phyloP scores from a whole-genome alignment of 495 filamentous ascomycete genomes.

The Cairneyella variabilis region DNA sequence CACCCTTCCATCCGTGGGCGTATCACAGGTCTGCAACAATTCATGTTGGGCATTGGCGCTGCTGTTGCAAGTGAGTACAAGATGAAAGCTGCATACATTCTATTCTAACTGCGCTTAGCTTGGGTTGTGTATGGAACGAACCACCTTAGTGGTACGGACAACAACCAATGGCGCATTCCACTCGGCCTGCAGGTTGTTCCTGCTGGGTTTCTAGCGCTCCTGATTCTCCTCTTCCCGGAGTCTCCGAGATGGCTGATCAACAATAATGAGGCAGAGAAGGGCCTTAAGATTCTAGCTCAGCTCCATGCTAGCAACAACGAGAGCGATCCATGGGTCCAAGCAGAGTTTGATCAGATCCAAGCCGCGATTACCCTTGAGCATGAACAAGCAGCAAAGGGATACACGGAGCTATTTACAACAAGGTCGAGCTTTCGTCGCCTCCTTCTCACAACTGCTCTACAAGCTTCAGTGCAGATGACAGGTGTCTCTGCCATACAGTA shows the following conservation, averaged over 20 bases:
- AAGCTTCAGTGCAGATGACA: conserved; percentile 66
- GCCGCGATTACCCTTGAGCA: conserved; percentile 23
- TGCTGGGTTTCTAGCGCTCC: conserved; percentile 38
- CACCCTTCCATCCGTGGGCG: conserved; percentile 51
- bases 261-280: conserved; percentile 41
- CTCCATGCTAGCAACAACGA: conserved; percentile 44
- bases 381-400: conserved; percentile 3
- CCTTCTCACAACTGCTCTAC: conserved; percentile 56
- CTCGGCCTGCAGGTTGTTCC: conserved; percentile 46
- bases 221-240: conserved; percentile 38
- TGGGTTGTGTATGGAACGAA: conserved; percentile 36
- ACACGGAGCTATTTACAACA: background rate
- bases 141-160: background rate
- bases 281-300: conserved; percentile 44
- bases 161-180: conserved; percentile 48
- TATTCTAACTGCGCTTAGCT: no score
- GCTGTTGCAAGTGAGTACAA: conserved; percentile 32
- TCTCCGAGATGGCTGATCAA: conserved; percentile 50
- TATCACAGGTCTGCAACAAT: conserved; percentile 30
- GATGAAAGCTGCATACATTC: no score
- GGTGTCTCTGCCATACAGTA: conserved; percentile 49
- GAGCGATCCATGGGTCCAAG: conserved; percentile 22
- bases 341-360: conserved; percentile 29
- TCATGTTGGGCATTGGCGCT: conserved; percentile 31
- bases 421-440: conserved; percentile 36